Base-by-base conservation (phyloP, 352 stramenopile genomes). In the Ophiocytium majus region DNA sequence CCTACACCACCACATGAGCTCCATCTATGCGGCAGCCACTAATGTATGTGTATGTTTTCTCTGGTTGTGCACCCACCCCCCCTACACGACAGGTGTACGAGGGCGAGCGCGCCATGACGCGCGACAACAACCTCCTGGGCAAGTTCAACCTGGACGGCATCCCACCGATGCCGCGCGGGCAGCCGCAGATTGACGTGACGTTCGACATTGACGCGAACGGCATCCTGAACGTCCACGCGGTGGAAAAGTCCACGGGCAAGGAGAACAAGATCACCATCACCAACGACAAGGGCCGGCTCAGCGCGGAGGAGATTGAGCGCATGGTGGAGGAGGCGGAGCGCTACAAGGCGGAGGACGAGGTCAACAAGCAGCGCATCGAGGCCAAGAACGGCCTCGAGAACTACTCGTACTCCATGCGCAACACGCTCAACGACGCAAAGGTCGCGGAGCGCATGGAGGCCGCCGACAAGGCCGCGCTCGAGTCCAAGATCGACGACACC, bases 181-280 rank as follows among this genome's bases (percentile, higher is more conserved):
- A 92, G 86, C 92, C 92, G 32, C 92, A 94, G 83, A 94, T 94
- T 86, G 92, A 95, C 75, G 91, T 94, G 10, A 93, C 89, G 36
- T 94, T 95, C 85, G 92, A 95, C 82, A 93, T 94, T 80, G 92
- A 94, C 85, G 90, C 89, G 63, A 94, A 94, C 85, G 95, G 95
- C 63, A 95, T 98, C 88, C 92, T 99, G 50, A 96, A 96, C 82
- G 95, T 99, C 71, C 96, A 92, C 78, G 97, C 97, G 17, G 88
- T 95, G 74, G 92, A 97, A 90, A 96, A 97, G 91, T 92, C 88
- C 64, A 98, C 94, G 37, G 93, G n/a, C n/a, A n/a, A n/a, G n/a
- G n/a, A n/a, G n/a, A n/a, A n/a, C n/a, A n/a, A n/a, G n/a, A n/a
- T n/a, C n/a, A n/a, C n/a, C n/a, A n/a, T n/a, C n/a, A n/a, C n/a